Evolutionary conservation across 805 yeast species (phyloP), one percentile per base, ranked within the genome.

Genomic region (Metschnikowia noctiluminum): DNA sequence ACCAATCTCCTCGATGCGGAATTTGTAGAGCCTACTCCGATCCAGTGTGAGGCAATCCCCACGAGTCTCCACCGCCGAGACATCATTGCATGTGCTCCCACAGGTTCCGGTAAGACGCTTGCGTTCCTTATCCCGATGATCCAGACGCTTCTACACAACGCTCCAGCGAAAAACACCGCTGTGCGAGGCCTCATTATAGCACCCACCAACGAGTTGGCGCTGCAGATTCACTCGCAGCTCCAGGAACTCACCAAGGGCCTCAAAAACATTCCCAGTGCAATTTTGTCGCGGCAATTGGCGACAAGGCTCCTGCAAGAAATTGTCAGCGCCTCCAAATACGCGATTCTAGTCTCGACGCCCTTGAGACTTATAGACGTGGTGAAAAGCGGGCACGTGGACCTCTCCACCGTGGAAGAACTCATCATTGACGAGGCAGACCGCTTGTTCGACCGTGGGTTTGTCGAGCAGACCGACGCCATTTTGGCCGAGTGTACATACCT

Each of bases 371-470:
- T 92, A 36, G 96, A 90, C 58, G 75, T 88, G 31, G 80, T 90
- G 16, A 80, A 82, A 49, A 74, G 73, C 43, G 87, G 79, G 36
- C 72, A 78, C 10, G 64, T 88, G 21, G 83, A 81, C 55, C 74
- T 92, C 38, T 68, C 81, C 6, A 68, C 71, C 27, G 89, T 92
- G n/a, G 84, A 84, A 54, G 84, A 81, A 61, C 70, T 94, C 42
- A 80, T 94, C 16, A 82, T 94, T 57, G 99, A 94, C 74, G 99
- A 94, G 69, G 98, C 97, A 9, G 99, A 94, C 73, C 86, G 88
- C 59, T 72, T 94, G 50, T 88, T 94, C 57, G 97, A 94, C 60
- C 79, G 83, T 54, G 84, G 87, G 14, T 94, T 94, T 59, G 81
- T 89, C 12, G 89, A 85, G 57, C 99, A 94, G 71, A 87, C 97